Base-by-base conservation (phyloP, 163 green algal genomes). In the Prototheca stagnorum region DNA sequence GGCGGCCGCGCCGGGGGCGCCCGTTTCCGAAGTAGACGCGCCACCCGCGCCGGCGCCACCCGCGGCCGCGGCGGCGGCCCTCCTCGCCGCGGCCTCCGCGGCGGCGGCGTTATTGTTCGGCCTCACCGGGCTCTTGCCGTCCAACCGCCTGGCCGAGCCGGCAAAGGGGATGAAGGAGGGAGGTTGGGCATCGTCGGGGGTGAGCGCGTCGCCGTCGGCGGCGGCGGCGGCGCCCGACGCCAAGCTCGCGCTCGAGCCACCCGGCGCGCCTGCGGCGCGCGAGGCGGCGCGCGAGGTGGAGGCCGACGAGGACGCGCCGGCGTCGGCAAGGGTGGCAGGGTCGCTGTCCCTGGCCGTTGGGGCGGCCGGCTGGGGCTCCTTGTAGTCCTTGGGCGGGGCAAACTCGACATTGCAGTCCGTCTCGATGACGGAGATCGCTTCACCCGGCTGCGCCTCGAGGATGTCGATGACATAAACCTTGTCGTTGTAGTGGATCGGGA, bases 371-470 rank as follows among this genome's bases (percentile, higher is more conserved):
- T 44, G 28, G 1, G 89, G 86, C 65, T 96, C 88, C 40, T 88
- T 79, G 65, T 95, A 98, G 55, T 98, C 89, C 51, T 95, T 78
- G 1, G 89, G 88, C 11, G 87, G 81, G 41, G 92, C 88, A 81
- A 98, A 98, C 43, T 98, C 89, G 4, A 93, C 82, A 59, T 95
- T 77, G 63, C 84, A 95, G 68, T 98, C 89, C 2, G 86, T 96
- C 53, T 98, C 89, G n/a, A 98, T 85, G 25, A 97, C 86, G 3
- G 79, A 92, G 29, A 98, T 87, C 14, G 90, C 87, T 9, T 68
- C 29, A 19, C 51, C 56, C 2, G 90, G 90, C 60, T 87, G 85
- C 23, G 78, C 71, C 54, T 95, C 85, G 3, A 86, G 56, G 29
- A 98, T 80, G 61, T 95, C 77, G 40, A 91, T 92, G 67, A 82